A percentile compares a stretch with the other conserved stretches of the same genome.
These are phyloP conservation scores for Aureobasidium sp. DNA, from an alignment of 2,329 filamentous ascomycete species.

Conservation along the genomic window DNA sequence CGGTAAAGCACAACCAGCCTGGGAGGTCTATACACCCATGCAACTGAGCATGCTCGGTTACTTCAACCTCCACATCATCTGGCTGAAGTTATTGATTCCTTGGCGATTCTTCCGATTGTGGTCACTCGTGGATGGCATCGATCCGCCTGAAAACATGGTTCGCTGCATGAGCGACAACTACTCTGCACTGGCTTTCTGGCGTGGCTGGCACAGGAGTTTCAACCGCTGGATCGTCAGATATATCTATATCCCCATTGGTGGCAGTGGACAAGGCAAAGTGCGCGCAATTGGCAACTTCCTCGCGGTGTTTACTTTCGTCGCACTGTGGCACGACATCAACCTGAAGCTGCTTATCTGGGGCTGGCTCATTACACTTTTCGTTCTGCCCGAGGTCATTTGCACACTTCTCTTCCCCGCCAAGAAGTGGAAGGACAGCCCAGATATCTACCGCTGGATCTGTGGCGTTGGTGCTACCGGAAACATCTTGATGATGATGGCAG, in stretches of 20 bases:
- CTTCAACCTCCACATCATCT: slow-evolving; percentile 95
- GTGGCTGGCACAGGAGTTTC: slow-evolving; percentile 89
- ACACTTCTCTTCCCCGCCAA: slow-evolving; percentile 63
- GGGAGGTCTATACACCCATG: slow-evolving; percentile 75
- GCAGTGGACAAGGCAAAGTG: slow-evolving; percentile 54
- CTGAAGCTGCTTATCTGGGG: slow-evolving; percentile 88
- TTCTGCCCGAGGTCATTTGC: slow-evolving; percentile 77
- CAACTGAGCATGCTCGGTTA: slow-evolving; percentile 87
- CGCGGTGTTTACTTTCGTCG: slow-evolving; percentile 90
- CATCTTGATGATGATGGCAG: slow-evolving; percentile 89
- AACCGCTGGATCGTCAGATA: slow-evolving; percentile 94
- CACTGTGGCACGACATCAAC: slow-evolving; percentile 96
- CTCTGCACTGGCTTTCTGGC: slow-evolving; percentile 86
- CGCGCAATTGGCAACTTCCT: slow-evolving; percentile 67
- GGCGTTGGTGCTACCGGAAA: slow-evolving; percentile 75
- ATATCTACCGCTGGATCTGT: slow-evolving; percentile 70
- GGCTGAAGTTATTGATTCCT: slow-evolving; percentile 91
- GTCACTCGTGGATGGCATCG: slow-evolving; percentile 81
- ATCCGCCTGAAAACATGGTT: slow-evolving; percentile 97
- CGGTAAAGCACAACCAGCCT: slow-evolving; percentile 69
- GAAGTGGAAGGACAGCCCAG: slow-evolving; percentile 63
- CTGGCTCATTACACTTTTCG: slow-evolving; percentile 91
- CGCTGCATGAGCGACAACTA: slow-evolving; percentile 95
- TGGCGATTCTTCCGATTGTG: slow-evolving; percentile 99
- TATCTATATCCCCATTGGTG: slow-evolving; percentile 86